Conservation (phyloP, 2,329 filamentous ascomycete species). For the Paramyrothecium roridum region DNA sequence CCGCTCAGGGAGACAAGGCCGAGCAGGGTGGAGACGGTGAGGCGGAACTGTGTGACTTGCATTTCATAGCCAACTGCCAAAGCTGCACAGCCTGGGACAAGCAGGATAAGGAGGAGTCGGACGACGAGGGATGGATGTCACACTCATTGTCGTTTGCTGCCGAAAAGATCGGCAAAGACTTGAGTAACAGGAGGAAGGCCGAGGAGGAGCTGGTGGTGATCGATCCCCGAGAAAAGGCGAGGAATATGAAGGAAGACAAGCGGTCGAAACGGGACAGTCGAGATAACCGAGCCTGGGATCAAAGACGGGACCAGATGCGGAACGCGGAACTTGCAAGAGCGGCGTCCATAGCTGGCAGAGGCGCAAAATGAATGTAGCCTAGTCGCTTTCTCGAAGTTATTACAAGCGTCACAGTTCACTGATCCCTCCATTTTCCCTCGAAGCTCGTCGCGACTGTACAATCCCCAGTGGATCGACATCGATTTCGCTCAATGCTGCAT, state of each 20-base stretch:
- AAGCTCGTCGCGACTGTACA: no score
- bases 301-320: slow-evolving; percentile 40
- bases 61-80: slow-evolving; percentile 94
- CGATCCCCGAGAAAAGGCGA: slow-evolving; percentile 81
- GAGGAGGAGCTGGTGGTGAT: slow-evolving; percentile 91
- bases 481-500: no score
- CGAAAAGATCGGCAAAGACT: slow-evolving; percentile 85
- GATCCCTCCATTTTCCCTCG: background rate
- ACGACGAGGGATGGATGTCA: slow-evolving; percentile 76
- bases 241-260: slow-evolving; percentile 65
- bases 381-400: background rate
- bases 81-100: slow-evolving; percentile 85
- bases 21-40: slow-evolving; percentile 36
- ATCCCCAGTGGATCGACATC: no score
- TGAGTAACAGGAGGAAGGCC: slow-evolving; percentile 86
- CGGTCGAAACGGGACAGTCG: slow-evolving; percentile 56
- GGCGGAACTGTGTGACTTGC: slow-evolving; percentile 79
- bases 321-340: slow-evolving; percentile 54
- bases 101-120: slow-evolving; percentile 54
- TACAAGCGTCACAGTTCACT: background rate
- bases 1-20: slow-evolving; percentile 42
- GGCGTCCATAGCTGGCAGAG: slow-evolving; percentile 53
- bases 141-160: slow-evolving; percentile 84
- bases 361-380: slow-evolving; percentile 40
- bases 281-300: slow-evolving; percentile 57